Evolutionary conservation across 495 filamentous ascomycete species (phyloP), one percentile per base, ranked within the genome.

Genomic region (Thozetella sp.): DNA sequence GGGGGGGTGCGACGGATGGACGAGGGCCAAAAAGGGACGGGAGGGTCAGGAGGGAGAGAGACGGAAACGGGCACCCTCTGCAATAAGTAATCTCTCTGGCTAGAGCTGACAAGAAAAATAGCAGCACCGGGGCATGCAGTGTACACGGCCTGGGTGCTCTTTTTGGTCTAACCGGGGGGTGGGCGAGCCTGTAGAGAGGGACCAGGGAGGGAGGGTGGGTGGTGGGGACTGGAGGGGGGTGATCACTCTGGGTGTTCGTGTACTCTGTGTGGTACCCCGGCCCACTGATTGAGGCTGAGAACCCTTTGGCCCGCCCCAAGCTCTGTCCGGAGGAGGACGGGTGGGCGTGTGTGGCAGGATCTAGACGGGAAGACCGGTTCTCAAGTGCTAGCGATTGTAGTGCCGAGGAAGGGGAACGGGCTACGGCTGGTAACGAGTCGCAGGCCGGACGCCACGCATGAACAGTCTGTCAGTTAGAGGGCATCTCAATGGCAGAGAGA

Each of bases 1-100:
- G 57, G 30, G 25, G 30, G 50, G 53, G 57, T 45, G 50, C 22
- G 22, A 3, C 9, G 56, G 45, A 24, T 51, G 55, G 34, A 40
- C 19, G 20, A 58, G 51, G 56, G n/a, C 25, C 45, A 25, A 43
- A 22, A 22, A 25, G 25, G 25, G 45, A 15, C 50, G 30, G 20
- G 37, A 46, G 19, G 12, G 13, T 2, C 53, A 45, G 54, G 10
- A 17, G 45, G 26, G 58, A 46, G 22, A 22, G 58, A 48, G 43
- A 48, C 43, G 43, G 43, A 20, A n/a, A 48, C 4, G 43, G 43
- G 43, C 11, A 20, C 43, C n/a, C 3, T 48, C 43, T 3, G 11
- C n/a, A 48, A 48, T 48, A 48, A 48, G 43, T 19, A 48, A 48
- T 20, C 43, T 13, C 43, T 15, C n/a, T 48, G 12, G 3, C n/a